Conservation (phyloP, 768 basidiomycete genomes). For the Lentinus brumalis region DNA sequence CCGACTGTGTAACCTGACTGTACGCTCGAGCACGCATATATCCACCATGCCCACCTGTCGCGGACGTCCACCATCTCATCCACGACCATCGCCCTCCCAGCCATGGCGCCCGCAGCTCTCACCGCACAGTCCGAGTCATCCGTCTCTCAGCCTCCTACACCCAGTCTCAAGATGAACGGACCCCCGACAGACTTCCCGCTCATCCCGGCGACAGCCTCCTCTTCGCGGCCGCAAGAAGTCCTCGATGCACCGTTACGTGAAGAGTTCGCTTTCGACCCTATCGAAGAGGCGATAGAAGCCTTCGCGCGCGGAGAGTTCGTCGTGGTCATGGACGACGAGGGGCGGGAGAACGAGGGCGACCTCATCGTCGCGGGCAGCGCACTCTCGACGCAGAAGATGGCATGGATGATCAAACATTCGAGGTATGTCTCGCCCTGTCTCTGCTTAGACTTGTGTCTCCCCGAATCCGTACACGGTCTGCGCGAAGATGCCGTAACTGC, state of each 20-base stretch:
- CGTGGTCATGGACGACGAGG: constrained; percentile 97
- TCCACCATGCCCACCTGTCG: not conserved
- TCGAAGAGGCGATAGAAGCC: constrained; percentile 78
- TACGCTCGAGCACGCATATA: constrained; percentile 2
- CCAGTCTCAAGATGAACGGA: constrained; percentile 11
- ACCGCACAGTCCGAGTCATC: constrained; percentile 1
- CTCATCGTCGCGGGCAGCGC: constrained; percentile 84
- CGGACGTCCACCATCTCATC: not conserved
- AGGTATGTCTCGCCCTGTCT: constrained; percentile 59
- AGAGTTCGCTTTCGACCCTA: constrained; percentile 71
- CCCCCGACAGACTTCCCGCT: constrained; percentile 17
- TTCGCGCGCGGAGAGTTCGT: constrained; percentile 85
- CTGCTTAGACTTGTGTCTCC: not conserved
- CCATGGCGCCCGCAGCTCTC: constrained; percentile 18
- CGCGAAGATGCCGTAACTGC: not conserved
- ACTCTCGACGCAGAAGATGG: constrained; percentile 96
- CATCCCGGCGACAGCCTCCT: constrained; percentile 13
- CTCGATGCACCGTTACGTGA: constrained; percentile 28
- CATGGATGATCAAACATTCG: constrained; percentile 96
- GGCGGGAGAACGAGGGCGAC: constrained; percentile 96
- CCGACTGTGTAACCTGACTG: not conserved
- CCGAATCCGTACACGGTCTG: not conserved
- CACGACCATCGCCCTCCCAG: not conserved
- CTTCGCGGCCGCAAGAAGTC: constrained; percentile 25
- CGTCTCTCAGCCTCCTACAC: constrained; percentile 4